Percentiles rank a stretch among this genome's conserved stretches.
These are phyloP conservation scores for Yamadazyma siamensis DNA, from an alignment of 1,139 yeast species.

Conservation along the genomic window DNA sequence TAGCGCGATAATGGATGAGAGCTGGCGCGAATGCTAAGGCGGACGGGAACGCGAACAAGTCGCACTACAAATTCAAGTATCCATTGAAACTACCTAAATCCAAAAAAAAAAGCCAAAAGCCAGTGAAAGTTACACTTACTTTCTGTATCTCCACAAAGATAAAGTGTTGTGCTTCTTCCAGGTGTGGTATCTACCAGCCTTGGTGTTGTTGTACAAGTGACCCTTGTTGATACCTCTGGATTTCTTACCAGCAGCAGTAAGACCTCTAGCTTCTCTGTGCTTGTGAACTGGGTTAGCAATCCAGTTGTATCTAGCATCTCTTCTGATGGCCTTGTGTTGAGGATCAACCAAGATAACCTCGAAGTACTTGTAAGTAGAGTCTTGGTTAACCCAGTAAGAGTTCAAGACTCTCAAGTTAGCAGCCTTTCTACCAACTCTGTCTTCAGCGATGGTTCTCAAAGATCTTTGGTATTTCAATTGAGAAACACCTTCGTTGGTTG, in stretches of 20 bases:
- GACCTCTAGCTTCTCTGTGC: conserved; percentile 99
- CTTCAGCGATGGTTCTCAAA: conserved; percentile 97
- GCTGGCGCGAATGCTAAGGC: too few species aligned
- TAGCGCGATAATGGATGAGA: too few species aligned
- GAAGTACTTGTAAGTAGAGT: conserved; percentile 98
- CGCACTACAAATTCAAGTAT: too few species aligned
- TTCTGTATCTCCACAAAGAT: conserved; percentile 99
- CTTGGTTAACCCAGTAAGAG: conserved; percentile 99
- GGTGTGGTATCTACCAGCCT: conserved; percentile 98
- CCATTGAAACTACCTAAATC: too few species aligned
- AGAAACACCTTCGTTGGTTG: conserved; percentile 99
- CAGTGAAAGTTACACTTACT: conserved; percentile 59
- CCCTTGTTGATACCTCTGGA: conserved; percentile 99
- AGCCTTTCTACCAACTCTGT: conserved; percentile 99
- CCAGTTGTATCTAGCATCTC: conserved; percentile 99
- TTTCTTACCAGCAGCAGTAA: conserved; percentile 96
- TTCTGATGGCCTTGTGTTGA: conserved; percentile 97
- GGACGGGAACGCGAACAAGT: too few species aligned
- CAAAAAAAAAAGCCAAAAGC: too few species aligned
- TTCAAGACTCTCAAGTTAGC: conserved; percentile 98
- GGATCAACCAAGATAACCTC: conserved; percentile 98
- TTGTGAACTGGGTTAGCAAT: conserved; percentile 99
- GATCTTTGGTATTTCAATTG: conserved; percentile 99
- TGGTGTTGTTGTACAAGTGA: conserved; percentile 97
- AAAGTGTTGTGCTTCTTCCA: conserved; percentile 99